Evolutionary conservation across 306 rosid genomes (phyloP), one percentile per base, ranked within the genome.

Genomic region (Sechiopsis laciniata): DNA sequence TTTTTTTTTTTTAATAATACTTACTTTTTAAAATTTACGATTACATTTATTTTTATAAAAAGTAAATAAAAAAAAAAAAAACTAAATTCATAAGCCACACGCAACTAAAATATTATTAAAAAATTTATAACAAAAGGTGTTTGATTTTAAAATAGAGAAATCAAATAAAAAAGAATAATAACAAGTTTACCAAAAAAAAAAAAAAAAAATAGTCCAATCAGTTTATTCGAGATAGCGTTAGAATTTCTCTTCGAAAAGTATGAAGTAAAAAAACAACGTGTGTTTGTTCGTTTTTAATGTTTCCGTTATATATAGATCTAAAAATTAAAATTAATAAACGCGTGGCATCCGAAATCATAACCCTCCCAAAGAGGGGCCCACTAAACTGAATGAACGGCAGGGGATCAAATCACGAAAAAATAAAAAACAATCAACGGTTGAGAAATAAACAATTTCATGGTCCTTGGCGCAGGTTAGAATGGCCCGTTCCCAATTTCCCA

Each of bases 291-390:
- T 61, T 14, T 7, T 20, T 13, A 46, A 11, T 32, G 4, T 45
- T 48, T 11, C 13, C 24, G 75, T 35, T 32, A 32, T 32, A 32
- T 32, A 32, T 4, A 32, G 37, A 32, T 32, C 59, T 69, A 69
- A 20, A 69, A 69, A 69, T 69, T 51, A 69, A 50, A 50, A 69
- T 69, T 51, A 69, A 69, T 26, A 69, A 48, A 50, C 46, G 74
- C 58, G 74, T 69, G 59, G 55, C 59, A 69, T 69, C 74, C 74
- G 74, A 57, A 50, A 69, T 69, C 74, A 69, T 22, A 22, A 69
- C 52, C 74, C 46, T n/a, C 21, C 14, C 2, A 14, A 0, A 6
- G 55, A 0, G 6, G 55, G 55, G 12, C 5, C 35, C 72, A 20
- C 57, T 0, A 7, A 12, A 10, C 2, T 11, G 3, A 69, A 22